Percentiles rank a stretch among this genome's conserved stretches.
Conservation (phyloP, 768 basidiomycete genomes). For the Boletus subcaerulescens region DNA sequence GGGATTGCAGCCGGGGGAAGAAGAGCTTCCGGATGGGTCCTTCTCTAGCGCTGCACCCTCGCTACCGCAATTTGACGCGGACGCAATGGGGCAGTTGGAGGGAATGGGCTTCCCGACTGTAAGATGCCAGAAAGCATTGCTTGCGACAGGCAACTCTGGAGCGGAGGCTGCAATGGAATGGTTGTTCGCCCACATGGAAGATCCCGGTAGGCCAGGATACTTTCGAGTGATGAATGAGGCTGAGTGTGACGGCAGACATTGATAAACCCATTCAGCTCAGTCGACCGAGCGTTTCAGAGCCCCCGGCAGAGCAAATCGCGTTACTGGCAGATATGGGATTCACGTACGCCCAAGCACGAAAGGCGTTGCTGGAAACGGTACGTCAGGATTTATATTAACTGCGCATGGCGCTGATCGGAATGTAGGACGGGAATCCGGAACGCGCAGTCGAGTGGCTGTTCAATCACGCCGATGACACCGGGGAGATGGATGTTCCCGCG, state of each 20-base stretch:
- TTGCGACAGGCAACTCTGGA: constrained; percentile 79
- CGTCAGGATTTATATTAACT: constrained; percentile 23
- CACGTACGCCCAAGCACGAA: constrained; percentile 73
- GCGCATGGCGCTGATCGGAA: neutral
- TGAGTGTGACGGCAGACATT: constrained; percentile 58
- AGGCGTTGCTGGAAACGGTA: constrained; percentile 86
- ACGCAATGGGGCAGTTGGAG: constrained; percentile 71
- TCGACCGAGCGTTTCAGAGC: constrained; percentile 43
- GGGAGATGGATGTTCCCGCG: constrained; percentile 47
- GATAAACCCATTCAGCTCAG: constrained; percentile 64
- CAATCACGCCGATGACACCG: constrained; percentile 84
- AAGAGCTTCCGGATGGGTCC: constrained; percentile 59
- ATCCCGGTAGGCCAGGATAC: constrained; percentile 56
- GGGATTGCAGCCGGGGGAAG: constrained; percentile 70
- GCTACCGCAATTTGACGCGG: constrained; percentile 68
- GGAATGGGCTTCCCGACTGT: constrained; percentile 89
- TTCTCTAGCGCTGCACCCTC: constrained; percentile 35
- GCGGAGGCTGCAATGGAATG: constrained; percentile 91
- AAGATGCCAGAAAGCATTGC: constrained; percentile 85
- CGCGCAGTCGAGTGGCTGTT: constrained; percentile 97
- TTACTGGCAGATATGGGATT: constrained; percentile 94
- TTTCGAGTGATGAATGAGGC: neutral
- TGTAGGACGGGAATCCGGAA: constrained; percentile 68
- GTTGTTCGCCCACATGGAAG: constrained; percentile 94
- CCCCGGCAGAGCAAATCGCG: constrained; percentile 63